Conservation (phyloP, 345 rosid species). For the Arabidopsis thaliana region TAIR10.1 NC_003070.9:22409501-22410000, state of each 20-base stretch:
- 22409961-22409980: not conserved
- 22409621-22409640: constrained; percentile 27
- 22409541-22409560: constrained; percentile 25
- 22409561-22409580: constrained; percentile 38
- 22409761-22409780: constrained; percentile 78
- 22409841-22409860: constrained; percentile 55
- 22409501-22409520: not conserved
- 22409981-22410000: constrained; percentile 62
- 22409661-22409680: constrained; percentile 33
- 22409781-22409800: constrained; percentile 71
- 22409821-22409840: constrained; percentile 85
- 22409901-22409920: constrained; percentile 56
- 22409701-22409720: constrained; percentile 63
- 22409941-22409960: constrained; percentile 17
- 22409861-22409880: constrained; percentile 59
- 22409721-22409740: constrained; percentile 75
- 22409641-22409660: constrained; percentile 5
- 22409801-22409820: constrained; percentile 84
- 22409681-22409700: not conserved
- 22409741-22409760: constrained; percentile 72
- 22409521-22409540: not conserved
- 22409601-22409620: constrained; percentile 19
- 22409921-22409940: not conserved
- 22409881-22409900: constrained; percentile 59
- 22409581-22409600: constrained; percentile 34